Percentiles rank a stretch among this genome's conserved stretches.
phyloP scores from a whole-genome alignment of 768 basidiomycete species.

The Xerocomellus amylosporus region DNA sequence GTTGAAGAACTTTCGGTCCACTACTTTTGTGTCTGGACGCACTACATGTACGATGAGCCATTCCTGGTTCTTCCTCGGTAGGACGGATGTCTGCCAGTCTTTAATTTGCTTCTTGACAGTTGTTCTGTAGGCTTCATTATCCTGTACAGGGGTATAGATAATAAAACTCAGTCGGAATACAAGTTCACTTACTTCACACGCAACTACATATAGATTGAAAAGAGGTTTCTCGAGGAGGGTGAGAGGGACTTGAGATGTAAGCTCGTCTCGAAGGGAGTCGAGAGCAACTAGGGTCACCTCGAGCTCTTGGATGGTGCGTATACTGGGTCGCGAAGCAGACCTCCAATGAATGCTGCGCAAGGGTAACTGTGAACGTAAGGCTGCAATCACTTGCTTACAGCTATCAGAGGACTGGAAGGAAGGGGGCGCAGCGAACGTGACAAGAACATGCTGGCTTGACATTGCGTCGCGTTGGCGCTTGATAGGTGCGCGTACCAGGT shows the following conservation, averaged over 20 bases:
- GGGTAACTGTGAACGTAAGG: slow-evolving; percentile 72
- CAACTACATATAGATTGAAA: slow-evolving; percentile 80
- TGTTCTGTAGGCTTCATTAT: slow-evolving; percentile 71
- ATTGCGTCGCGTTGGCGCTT: slow-evolving; percentile 14
- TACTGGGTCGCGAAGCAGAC: slow-evolving; percentile 59
- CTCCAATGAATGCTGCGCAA: slow-evolving; percentile 94
- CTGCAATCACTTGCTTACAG: slow-evolving; percentile 67
- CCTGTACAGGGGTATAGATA: slow-evolving; percentile 35
- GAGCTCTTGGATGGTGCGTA: slow-evolving; percentile 90
- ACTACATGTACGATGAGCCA: slow-evolving; percentile 91
- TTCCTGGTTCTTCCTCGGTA: slow-evolving; percentile 78
- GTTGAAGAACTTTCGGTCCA: slow-evolving; percentile 71
- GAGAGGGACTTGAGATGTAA: slow-evolving; percentile 68
- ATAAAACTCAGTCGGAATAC: slow-evolving; percentile 1
- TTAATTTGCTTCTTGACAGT: slow-evolving; percentile 82
- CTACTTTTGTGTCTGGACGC: slow-evolving; percentile 60
- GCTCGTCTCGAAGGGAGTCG: slow-evolving; percentile 68
- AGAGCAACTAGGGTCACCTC: slow-evolving; percentile 69
- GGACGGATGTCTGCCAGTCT: slow-evolving; percentile 78
- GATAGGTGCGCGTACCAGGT: neutral
- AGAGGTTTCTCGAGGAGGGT: slow-evolving; percentile 84
- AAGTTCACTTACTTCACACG: slow-evolving; percentile 73
- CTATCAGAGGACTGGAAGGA: slow-evolving; percentile 65
- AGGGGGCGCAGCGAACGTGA: slow-evolving; percentile 65
- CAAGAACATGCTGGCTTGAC: slow-evolving; percentile 53